phyloP scores from a whole-genome alignment of 139 green algal genomes.

The Tetradesmus lagerheimii region DNA sequence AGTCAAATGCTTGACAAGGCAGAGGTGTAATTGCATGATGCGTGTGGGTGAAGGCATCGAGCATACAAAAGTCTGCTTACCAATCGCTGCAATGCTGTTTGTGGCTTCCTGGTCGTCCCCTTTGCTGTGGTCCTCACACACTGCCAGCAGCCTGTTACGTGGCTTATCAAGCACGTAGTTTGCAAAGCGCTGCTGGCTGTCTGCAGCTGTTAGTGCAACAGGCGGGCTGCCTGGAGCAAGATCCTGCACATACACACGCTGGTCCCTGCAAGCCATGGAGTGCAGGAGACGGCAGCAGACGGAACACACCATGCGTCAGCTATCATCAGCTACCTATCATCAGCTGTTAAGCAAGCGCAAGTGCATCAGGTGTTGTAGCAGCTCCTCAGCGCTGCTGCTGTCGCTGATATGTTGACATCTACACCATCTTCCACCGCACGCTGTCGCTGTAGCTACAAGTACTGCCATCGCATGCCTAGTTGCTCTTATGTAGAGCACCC shows the following conservation, averaged over 20 bases:
- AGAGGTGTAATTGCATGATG: too few relatives aligned
- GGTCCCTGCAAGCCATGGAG: constrained; percentile 58
- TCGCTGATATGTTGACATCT: too few relatives aligned
- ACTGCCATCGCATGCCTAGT: not conserved
- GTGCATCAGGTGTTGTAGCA: too few relatives aligned
- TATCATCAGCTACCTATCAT: not conserved
- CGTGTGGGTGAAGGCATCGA: too few relatives aligned
- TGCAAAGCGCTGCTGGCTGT: constrained; percentile 68
- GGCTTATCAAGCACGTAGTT: constrained; percentile 59
- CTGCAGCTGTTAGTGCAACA: constrained; percentile 47
- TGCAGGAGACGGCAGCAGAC: not conserved
- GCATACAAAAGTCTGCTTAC: constrained; percentile 46
- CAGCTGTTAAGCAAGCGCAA: not conserved
- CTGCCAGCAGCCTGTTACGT: constrained; percentile 63
- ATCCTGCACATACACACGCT: constrained; percentile 75
- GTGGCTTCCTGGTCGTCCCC: constrained; percentile 52
- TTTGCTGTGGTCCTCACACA: constrained; percentile 69
- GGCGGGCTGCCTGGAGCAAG: constrained; percentile 39
- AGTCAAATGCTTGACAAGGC: too few relatives aligned
- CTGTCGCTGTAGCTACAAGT: too few relatives aligned
- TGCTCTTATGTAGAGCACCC: not conserved
- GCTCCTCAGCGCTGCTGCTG: too few relatives aligned
- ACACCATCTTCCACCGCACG: not conserved
- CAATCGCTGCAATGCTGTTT: constrained; percentile 71
- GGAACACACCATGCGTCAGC: not conserved